Evolutionary conservation across 352 stramenopile species (phyloP), one percentile per base, ranked within the genome.

Genomic region (Pilasporangium apinafurcum): DNA sequence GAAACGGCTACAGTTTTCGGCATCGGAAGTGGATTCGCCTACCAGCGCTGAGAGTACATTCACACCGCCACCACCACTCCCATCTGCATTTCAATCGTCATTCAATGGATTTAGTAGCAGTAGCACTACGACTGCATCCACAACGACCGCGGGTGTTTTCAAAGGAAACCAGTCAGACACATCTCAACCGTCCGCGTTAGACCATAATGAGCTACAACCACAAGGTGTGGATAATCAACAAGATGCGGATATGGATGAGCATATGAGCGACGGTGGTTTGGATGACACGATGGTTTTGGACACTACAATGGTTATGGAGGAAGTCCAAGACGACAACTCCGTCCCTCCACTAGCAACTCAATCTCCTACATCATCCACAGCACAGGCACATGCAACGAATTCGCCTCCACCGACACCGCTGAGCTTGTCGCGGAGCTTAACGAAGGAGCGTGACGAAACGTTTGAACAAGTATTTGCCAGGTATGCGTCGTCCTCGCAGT

Each of bases 391-490:
- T 53, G n/a, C n/a, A 38, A 53, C 8, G 46, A 53, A n/a, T 32
- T 51, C 33, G 44, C 30, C 14, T 43, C 44, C 5, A 36, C 24
- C 7, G 40, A 63, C 18, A 45, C 48, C n/a, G 35, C 40, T 46
- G 5, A 59, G 62, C 8, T 29, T 68, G 17, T 63, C 62, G 37
- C 55, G 28, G 5, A 73, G 59, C 36, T 61, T 57, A 9, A 36
- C 75, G 21, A 49, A 71, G 14, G 56, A 74, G 43, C 35, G 55
- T 18, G 48, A 70, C 7, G 66, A 82, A 39, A 72, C 56, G 24
- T 77, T 82, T 21, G 66, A 82, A 21, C 60, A 82, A 31, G 69
- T 82, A 22, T 77, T 79, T 41, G 36, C 62, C 13, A 64, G 77
- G 32, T 82, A 82, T 40, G 66, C 69, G 25, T 75, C 69, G 26